Base-by-base conservation (phyloP, 2,329 filamentous ascomycete species). In the Talaromyces albobiverticillius region DNA sequence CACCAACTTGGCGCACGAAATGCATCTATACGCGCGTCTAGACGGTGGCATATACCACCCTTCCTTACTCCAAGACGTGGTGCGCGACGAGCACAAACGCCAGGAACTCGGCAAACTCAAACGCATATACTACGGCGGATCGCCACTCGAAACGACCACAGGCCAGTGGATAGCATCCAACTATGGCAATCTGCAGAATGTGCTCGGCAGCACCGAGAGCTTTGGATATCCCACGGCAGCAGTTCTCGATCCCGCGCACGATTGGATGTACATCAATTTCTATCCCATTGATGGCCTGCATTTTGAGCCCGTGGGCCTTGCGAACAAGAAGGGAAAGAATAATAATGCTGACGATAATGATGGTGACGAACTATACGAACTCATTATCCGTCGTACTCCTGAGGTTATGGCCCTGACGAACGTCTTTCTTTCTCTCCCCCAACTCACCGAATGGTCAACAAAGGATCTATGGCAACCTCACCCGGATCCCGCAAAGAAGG, bases 391-490 rank as follows among this genome's bases (percentile, higher is more conserved):
- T 14, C 60, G 60, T 16, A 50, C 42, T 1, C 45, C 54, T 0
- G 53, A 60, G 20, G 57, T 38, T 13, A 38, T 48, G n/a, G 47
- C 59, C 18, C 58, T 63, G 43, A 54, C 53, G 11, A 64, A 64
- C 14, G 63, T 66, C 53, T 45, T 48, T 2, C 46, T 60, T 0
- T 64, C 61, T 38, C 32, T 14, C 2, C 60, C 62, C 3, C 54
- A 62, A 10, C 45, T 20, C 2, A 53, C 57, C 3, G 46, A 57
- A 3, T 66, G 61, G 38, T 56, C 54, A 13, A 65, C 63, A 0
- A 62, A 61, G 7, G 63, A 67, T 40, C 51, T 66, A 3, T 66
- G 57, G 59, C 36, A 56, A 3, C 55, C 62, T 8, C 62, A 67
- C 34, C 61, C 64, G 2, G 34, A 57, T 8, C 47, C 50, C 11